Percentiles rank a stretch among this genome's conserved stretches.
These are phyloP conservation scores for Sergeia podlipaevii DNA, from an alignment of 208 protist genomes.

Conservation along the genomic window DNA sequence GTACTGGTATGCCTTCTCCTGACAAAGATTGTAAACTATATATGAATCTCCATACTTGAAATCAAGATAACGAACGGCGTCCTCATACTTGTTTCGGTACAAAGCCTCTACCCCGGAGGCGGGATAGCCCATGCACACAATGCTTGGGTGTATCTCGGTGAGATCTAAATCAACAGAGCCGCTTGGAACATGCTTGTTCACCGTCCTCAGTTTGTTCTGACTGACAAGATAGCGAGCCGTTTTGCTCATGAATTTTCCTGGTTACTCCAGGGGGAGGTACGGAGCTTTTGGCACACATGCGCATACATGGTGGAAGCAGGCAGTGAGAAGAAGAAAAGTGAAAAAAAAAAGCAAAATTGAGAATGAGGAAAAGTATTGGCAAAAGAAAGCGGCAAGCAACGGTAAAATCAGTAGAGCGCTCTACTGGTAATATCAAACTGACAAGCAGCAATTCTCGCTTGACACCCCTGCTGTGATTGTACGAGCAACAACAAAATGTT, in stretches of 20 bases:
- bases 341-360: too few relatives aligned
- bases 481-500: too few relatives aligned
- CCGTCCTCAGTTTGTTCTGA: slow-evolving; percentile 82
- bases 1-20: slow-evolving; percentile 80
- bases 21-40: slow-evolving; percentile 94
- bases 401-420: too few relatives aligned
- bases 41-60: slow-evolving; percentile 87
- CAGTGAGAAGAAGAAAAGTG: too few relatives aligned
- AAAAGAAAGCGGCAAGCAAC: too few relatives aligned
- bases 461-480: too few relatives aligned
- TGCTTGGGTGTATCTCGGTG: slow-evolving; percentile 75
- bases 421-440: too few relatives aligned
- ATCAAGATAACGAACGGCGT: slow-evolving; percentile 70
- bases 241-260: slow-evolving; percentile 14
- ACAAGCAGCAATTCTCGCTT: too few relatives aligned
- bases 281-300: too few relatives aligned
- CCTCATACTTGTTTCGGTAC: slow-evolving; percentile 91
- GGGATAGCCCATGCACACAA: slow-evolving; percentile 95
- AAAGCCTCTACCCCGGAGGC: slow-evolving; percentile 80
- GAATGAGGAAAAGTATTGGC: too few relatives aligned
- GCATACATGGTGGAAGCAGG: too few relatives aligned
- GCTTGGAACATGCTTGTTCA: slow-evolving; percentile 39
- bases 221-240: slow-evolving; percentile 64
- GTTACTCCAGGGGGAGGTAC: too few relatives aligned
- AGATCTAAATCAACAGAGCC: slow-evolving; percentile 91